Evolutionary conservation across 805 yeast genomes (phyloP).

Genomic region (Hagleromyces aurorensis): DNA sequence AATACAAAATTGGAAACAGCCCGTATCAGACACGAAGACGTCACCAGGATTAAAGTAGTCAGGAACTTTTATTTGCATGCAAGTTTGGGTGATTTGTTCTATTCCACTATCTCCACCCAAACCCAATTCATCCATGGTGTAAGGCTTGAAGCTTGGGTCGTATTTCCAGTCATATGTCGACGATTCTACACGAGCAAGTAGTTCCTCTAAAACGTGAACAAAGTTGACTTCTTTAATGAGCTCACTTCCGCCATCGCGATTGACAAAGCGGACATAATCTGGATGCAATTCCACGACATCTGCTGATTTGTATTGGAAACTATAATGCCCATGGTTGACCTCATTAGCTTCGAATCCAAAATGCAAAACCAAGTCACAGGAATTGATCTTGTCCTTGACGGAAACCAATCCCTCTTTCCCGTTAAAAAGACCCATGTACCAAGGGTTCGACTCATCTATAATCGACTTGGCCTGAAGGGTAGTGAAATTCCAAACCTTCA

Average conservation of each 20-base stretch:
- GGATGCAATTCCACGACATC: slow-evolving; percentile 45
- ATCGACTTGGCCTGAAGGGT: slow-evolving; percentile 66
- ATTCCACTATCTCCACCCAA: slow-evolving; percentile 4
- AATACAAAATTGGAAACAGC: slow-evolving; percentile 72
- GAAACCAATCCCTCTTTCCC: slow-evolving; percentile 49
- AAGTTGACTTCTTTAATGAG: slow-evolving; percentile 38
- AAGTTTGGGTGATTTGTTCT: slow-evolving; percentile 40
- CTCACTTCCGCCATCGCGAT: slow-evolving; percentile 13
- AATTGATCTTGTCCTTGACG: slow-evolving; percentile 40
- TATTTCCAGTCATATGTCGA: slow-evolving; percentile 19
- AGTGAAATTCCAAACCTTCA: slow-evolving; percentile 47
- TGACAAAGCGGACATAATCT: slow-evolving; percentile 42
- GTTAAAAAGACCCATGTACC: slow-evolving; percentile 64
- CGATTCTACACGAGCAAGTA: slow-evolving; percentile 34
- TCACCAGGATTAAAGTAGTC: slow-evolving; percentile 52
- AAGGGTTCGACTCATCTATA: slow-evolving; percentile 58
- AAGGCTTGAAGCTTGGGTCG: slow-evolving; percentile 15
- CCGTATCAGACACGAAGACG: slow-evolving; percentile 71
- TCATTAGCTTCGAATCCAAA: slow-evolving; percentile 65
- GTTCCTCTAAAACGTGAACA: slow-evolving; percentile 39
- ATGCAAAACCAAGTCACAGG: slow-evolving; percentile 60
- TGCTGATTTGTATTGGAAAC: slow-evolving; percentile 38
- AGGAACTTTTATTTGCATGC: slow-evolving; percentile 36
- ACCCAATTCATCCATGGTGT: slow-evolving; percentile 19
- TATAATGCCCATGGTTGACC: slow-evolving; percentile 59